Evolutionary conservation across 1,284 basidiomycete species (phyloP), one percentile per base, ranked within the genome.

Genomic region (Cryptococcus sp.): DNA sequence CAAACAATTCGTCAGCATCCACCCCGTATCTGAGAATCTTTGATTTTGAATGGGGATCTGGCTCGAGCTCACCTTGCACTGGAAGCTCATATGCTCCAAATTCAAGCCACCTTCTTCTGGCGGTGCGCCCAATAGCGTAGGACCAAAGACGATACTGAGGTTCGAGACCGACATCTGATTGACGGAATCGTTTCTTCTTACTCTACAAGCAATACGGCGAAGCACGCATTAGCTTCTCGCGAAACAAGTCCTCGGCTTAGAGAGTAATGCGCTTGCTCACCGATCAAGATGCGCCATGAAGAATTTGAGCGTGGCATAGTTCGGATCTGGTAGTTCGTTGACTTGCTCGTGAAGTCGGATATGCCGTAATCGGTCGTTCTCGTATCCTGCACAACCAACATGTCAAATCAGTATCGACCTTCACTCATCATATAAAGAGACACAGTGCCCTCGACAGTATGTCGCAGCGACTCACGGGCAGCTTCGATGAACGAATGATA

Each of bases 141-240:
- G 95, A 1, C 96, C 95, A 78, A 99, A 99, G 10, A 99, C 93
- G 67, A 99, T 97, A 6, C 92, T 88, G 38, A 99, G 80, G 78
- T 99, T 99, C 64, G 90, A 89, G 52, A 89, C 86, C 8, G 89
- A 87, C 95, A 99, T 99, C 52, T 91, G 88, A 76, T 99, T 99
- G 54, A 87, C 82, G 6, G 82, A 78, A 65, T 90, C 87, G 65
- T 86, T 84, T 68, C 87, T 84, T 49, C 84, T 84, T 57, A 96
- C 86, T 72, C 91, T 94, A 64, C 11, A 40, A 15, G 47, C 3
- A 4, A 23, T 15, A 42, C 38, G 20, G 22, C 45, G 23, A 4
- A 63, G 22, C 57, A 38, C 50, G 39, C 19, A 45, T 22, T 45
- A 35, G 35, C 40, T 41, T 20, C 30, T 8, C 30, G 30, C 7